Evolutionary conservation across 2,329 filamentous ascomycete genomes (phyloP), one percentile per base, ranked within the genome.

Genomic region (Fusarium albosuccineum): DNA sequence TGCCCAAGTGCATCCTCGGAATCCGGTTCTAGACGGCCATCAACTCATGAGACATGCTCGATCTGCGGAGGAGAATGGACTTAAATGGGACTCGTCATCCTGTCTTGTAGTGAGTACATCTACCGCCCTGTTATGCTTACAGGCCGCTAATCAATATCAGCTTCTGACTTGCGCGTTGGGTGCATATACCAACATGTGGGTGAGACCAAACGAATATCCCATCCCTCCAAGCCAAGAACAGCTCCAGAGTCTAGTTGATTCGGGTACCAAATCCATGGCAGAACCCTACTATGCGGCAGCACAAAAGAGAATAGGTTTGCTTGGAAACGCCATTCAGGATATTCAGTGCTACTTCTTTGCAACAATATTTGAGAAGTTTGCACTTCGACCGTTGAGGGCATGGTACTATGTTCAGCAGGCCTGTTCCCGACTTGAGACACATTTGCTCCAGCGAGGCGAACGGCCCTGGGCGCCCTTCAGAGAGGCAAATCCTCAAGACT

Each of bases 1-100:
- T n/a, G 8, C 45, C 10, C 45, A 36, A 9, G 45, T 49, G 0
- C 45, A 49, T 26, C 45, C 45, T 2, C 30, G 45, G 13, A 49
- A 49, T 9, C 45, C 45, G 13, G 29, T 49, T 0, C 17, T 49
- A 1, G 45, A 49, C 10, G 45, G 45, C 0, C 45, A 49, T 10
- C 29, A 49, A 17, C 39, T 67, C 34, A 57, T 67, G 40, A 26
- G 39, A 1, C 49, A 56, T 40, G 62, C 62, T 30, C 45, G 57
- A 9, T 44, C 33, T 0, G 56, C 46, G 0, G 62, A 58, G 1
- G 62, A 67, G 7, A 22, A 62, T 10, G 64, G 64, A 0, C 14
- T 67, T 1, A 54, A 36, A n/a, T 67, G 64, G 62, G 62, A 67
- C 4, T 65, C 62, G 0, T 44, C 51, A n/a, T 67, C 64, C 1